These are phyloP conservation scores for Rosa hybrid DNA, from an alignment of 331 rosid species.

Conservation along the genomic window DNA sequence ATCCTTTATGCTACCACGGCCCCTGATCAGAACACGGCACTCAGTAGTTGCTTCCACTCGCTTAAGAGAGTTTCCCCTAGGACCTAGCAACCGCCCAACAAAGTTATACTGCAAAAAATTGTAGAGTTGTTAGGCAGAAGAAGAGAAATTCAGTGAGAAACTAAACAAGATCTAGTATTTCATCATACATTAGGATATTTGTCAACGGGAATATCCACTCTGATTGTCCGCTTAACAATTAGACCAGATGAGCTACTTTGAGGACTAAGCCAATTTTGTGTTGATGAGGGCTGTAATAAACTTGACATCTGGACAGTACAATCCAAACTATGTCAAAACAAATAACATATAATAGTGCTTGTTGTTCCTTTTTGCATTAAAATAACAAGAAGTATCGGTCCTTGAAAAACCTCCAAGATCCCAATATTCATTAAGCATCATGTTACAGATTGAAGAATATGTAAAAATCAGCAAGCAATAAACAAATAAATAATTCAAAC, in stretches of 20 bases:
- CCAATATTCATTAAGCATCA: slow-evolving; percentile 19
- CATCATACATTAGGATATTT: slow-evolving; percentile 69
- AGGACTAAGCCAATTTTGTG: slow-evolving; percentile 79
- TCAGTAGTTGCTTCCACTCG: slow-evolving; percentile 94
- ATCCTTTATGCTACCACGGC: slow-evolving; percentile 99
- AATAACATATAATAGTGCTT: neutral
- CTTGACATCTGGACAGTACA: slow-evolving; percentile 70
- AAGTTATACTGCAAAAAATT: slow-evolving; percentile 71
- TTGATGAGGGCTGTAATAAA: slow-evolving; percentile 64
- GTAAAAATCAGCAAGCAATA: neutral
- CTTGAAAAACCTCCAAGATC: slow-evolving; percentile 25
- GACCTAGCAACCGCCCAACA: slow-evolving; percentile 98
- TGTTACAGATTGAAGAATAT: neutral
- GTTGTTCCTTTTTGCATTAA: slow-evolving; percentile 12
- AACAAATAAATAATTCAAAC: neutral
- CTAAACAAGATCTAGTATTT: slow-evolving; percentile 1
- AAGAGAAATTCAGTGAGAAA: neutral
- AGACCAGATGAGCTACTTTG: slow-evolving; percentile 83
- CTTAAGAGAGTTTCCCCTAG: slow-evolving; percentile 97
- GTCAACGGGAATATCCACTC: slow-evolving; percentile 95
- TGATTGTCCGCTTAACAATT: slow-evolving; percentile 80
- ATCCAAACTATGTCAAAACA: slow-evolving; percentile 33
- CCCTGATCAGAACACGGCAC: slow-evolving; percentile 97
- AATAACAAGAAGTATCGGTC: slow-evolving; percentile 23
- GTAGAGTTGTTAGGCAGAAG: slow-evolving; percentile 32